Evolutionary conservation across 1,139 yeast genomes (phyloP), one percentile per base, ranked within the genome.

Genomic region (Arxiozyma slooffiae): DNA sequence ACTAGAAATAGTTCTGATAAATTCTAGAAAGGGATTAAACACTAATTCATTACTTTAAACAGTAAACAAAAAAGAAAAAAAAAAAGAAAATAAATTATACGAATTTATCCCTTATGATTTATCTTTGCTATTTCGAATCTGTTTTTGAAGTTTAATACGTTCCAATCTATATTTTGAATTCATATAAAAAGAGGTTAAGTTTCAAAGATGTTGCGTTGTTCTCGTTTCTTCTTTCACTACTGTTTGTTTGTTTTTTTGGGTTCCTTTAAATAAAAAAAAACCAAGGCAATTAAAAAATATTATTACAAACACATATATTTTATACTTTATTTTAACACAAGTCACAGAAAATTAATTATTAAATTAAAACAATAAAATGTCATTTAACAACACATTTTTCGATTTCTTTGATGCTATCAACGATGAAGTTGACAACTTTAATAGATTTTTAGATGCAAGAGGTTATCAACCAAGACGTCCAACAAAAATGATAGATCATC

Each of bases 321-420:
- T n/a, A n/a, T n/a, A n/a, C n/a, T n/a, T n/a, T n/a, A n/a, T n/a
- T n/a, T n/a, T n/a, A n/a, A n/a, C n/a, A n/a, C n/a, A n/a, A n/a
- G n/a, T n/a, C n/a, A n/a, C n/a, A n/a, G n/a, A n/a, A n/a, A n/a
- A n/a, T n/a, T n/a, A 40, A 16, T 21, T 7, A 22, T 16, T 23
- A 40, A 17, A 39, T 17, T n/a, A n/a, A 26, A 41, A 14, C 8
- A 23, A 46, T 22, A 53, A 26, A 37, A 68, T 69, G 72, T 64
- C 72, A 44, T 63, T 62, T 50, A 67, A 66, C 64, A 63, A 70
- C 45, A 73, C 75, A 66, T 71, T 71, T 60, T 71, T 65, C 62
- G 67, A 64, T 52, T 71, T 72, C 56, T 71, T 71, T 53, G 74
- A 72, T 52, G 63, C 65, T 55, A 67, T 71, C 55, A 68, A 66